Evolutionary conservation across 2,329 filamentous ascomycete species (phyloP), one percentile per base, ranked within the genome.

Genomic region (Aspergillus arachidicola): DNA sequence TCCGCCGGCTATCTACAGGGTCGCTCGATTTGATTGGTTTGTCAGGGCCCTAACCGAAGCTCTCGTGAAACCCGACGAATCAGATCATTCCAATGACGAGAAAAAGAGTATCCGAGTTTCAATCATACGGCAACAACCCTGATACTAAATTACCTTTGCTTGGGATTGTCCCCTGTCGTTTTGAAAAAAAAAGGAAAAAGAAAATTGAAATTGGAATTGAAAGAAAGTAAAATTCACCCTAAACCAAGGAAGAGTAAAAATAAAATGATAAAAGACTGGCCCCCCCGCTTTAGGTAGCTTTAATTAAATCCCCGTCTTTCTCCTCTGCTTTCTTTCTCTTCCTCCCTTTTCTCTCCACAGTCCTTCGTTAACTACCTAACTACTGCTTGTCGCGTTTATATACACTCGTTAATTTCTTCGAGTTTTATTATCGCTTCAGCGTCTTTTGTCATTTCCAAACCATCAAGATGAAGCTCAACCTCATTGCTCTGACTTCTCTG

Each of bases 401-500:
- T 51, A 56, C 54, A 55, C 32, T 55, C 51, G 51, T 57, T 59
- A 60, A 58, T 63, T 38, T 34, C 58, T 61, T 58, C 53, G 23
- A 57, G 54, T 36, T 50, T 38, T 43, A 60, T 32, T 41, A 30
- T 56, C 23, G 14, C 46, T 28, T 54, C 60, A 58, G 51, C 48
- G 32, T 55, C 60, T 63, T 63, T 65, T 67, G 61, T 69, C 65
- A 59, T 61, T 65, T 63, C 58, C 57, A 26, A 58, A 38, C 23
- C 30, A 5, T 62, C 69, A 76, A 69, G 60, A 80, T 80, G 78
- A 80, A 79, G 76, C 68, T 82, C 77, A 78, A 75, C 64, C 63
- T 80, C 64, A 66, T 81, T 67, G 74, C 82, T 68, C 68, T 84
- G 65, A 75, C 78, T 63, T 76, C 80, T 64, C 75, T 86, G 65